Base-by-base conservation (phyloP, 345 rosid species). In the Salix purpurea region DNA sequence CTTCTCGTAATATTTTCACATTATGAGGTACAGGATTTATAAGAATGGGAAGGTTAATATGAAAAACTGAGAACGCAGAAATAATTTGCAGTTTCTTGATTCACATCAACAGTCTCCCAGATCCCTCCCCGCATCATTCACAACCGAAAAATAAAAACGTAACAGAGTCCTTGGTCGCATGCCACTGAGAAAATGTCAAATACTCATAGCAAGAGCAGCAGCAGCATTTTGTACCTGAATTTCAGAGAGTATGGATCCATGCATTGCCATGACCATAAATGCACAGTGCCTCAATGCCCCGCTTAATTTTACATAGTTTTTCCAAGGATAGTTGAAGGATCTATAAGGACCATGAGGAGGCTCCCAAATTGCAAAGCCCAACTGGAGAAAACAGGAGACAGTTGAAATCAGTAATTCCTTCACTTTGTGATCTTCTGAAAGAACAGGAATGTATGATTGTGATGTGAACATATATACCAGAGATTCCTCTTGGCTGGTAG, bases 251-350 rank as follows among this genome's bases (percentile, higher is more conserved):
- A 94, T 86, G 83, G 96, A 94, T 62, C 97, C 97, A 60, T 94
- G 98, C 96, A 94, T 88, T 5, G 98, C 96, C 97, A 94, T 94
- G 81, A 92, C 96, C 97, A 85, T 90, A 76, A 94, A 94, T 67
- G 97, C 96, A 68, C 96, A 94, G 81, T 94, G 97, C 86, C 98
- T 85, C 65, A 94, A 67, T 23, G 98, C 89, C 69, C 98, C 98
- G 28, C 98, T 88, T 65, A 92, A 79, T 85, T 90, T 88, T 65
- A 89, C 90, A 74, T 91, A 94, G 78, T 84, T 86, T 73, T 77
- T 86, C 98, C 98, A 94, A 0, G 97, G 98, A 67, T 92, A 93
- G 9, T 83, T 86, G 75, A 91, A 92, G 30, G 88, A 77, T 76
- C 76, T 89, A 66, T 91, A 92, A 50, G 89, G 92, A 67, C 98